Percentiles rank a stretch among this genome's conserved stretches.
These are phyloP conservation scores for Coprinopsis cinerea DNA, from an alignment of 768 basidiomycete genomes.

Conservation along the genomic window DNA sequence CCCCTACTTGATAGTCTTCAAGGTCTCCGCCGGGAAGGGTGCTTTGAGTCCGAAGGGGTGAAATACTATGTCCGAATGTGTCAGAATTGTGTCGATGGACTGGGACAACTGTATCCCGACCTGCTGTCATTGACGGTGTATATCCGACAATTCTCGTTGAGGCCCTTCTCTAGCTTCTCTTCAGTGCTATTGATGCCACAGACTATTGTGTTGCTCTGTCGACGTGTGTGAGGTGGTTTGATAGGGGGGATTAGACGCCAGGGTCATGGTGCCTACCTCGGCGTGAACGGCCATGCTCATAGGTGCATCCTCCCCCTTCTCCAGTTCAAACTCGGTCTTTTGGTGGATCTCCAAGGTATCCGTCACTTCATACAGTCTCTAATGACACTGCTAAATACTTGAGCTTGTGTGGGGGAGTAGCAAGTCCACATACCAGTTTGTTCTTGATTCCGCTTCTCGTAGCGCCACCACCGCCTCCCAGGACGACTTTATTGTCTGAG, in stretches of 20 bases:
- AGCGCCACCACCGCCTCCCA: constrained; percentile 89
- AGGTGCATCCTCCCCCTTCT: constrained; percentile 85
- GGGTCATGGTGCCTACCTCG: constrained; percentile 35
- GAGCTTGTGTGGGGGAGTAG: constrained; percentile 1
- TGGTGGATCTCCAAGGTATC: constrained; percentile 47
- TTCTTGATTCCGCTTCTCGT: constrained; percentile 90
- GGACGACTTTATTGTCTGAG: constrained; percentile 60
- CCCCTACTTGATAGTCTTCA: constrained; percentile 80
- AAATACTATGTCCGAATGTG: constrained; percentile 38
- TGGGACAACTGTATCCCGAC: constrained; percentile 31
- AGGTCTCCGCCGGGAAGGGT: constrained; percentile 56
- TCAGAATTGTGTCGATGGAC: not conserved
- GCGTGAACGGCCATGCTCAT: constrained; percentile 83
- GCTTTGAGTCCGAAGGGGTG: constrained; percentile 41
- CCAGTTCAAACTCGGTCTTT: constrained; percentile 68
- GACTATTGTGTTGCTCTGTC: constrained; percentile 49
- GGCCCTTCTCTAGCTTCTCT: constrained; percentile 53
- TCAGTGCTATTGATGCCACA: constrained; percentile 85
- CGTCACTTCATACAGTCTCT: constrained; percentile 68
- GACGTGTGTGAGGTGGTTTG: constrained; percentile 4
- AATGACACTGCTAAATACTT: not conserved
- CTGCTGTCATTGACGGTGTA: constrained; percentile 54
- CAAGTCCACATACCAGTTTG: constrained; percentile 58
- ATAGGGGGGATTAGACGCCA: constrained; percentile 1
- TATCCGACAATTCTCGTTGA: constrained; percentile 83